Base-by-base conservation (phyloP, 805 yeast genomes). In the Wickerhamomyces canadensis region DNA sequence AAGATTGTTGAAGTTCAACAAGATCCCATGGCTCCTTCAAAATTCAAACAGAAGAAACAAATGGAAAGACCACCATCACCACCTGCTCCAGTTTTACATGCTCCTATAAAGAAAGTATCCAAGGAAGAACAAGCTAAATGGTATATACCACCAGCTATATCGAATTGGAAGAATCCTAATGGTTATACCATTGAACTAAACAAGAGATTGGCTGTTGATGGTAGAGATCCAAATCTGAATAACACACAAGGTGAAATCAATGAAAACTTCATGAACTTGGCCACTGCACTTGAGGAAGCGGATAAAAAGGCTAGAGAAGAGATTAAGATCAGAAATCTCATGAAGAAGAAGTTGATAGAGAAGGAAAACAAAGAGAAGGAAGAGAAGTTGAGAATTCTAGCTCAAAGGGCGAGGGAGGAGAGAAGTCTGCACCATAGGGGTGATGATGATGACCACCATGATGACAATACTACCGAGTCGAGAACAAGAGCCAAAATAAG, bases 91-190 rank as follows among this genome's bases (percentile, higher is more conserved):
- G 78, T 84, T n/a, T 65, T 76, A 22, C 58, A 72, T n/a, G 68
- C 77, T 6, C 76, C 75, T 4, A 36, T 48, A 27, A 42, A 47
- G 17, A 64, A 70, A 50, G 57, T 82, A 15, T 74, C 88, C 0
- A 74, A 76, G 19, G 85, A 81, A 47, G 95, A 88, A 36, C 84
- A 78, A 45, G 76, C 74, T 19, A 71, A 75, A 43, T 91, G 97
- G 96, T 70, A 72, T 33, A 87, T 93, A 22, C 98, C 98, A 0
- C 80, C 95, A 0, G 86, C 94, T 1, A 75, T 91, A 0, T 91
- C 98, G 1, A 87, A 86, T 57, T 93, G 98, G 97, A 89, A 88
- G 58, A 93, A 93, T 58, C 85, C 89, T 14, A 83, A 84, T 48
- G 97, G 98, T 1, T 86, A 78, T 54, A 78, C 95, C 1, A 80